Base-by-base conservation (phyloP, 2,329 filamentous ascomycete genomes). In the Penicillium sp. region DNA sequence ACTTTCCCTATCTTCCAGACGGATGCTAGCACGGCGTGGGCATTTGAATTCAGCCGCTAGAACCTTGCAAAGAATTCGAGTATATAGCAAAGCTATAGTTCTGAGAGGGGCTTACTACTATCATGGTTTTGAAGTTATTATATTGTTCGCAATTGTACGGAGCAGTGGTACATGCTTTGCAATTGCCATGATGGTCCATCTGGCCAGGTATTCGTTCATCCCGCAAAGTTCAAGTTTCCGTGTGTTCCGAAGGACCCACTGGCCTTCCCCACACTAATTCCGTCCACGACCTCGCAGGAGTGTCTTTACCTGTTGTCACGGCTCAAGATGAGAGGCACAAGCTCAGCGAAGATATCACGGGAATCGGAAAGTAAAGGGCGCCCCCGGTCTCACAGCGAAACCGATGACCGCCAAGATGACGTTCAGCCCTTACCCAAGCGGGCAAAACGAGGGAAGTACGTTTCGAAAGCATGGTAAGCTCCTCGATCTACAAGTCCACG, bases 1-100 rank as follows among this genome's bases (percentile, higher is more conserved):
- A 74, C 71, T 1, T 78, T 79, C 44, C 72, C 75, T 3, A 66
- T 79, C 1, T 75, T 72, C 51, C 76, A 77, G 60, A 72, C 61
- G 0, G 75, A 78, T 47, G 66, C 49, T 3, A 65, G 66, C 2
- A 78, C 75, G 1, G 77, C 76, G 1, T 78, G 71, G 63, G 77
- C 74, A 1, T 78, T 79, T 66, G 76, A 79, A 52, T 78, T 79
- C 47, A 63, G 53, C 37, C 50, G 41, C n/a, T 58, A 50, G 33
- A 6, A 27, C 31, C 13, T 31, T 6, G 3, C 4, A n/a, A 14
- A n/a, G 16, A 43, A 6, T 18, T 2, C 16, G 24, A 31, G 4
- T 46, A 24, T 46, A 7, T 31, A n/a, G 4, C n/a, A 33, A 46
- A n/a, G 24, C 24, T 10, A 27, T 31, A 18, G 16, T 7, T 31